Conservation (phyloP, 345 rosid genomes). For the Viola odorata region DNA sequence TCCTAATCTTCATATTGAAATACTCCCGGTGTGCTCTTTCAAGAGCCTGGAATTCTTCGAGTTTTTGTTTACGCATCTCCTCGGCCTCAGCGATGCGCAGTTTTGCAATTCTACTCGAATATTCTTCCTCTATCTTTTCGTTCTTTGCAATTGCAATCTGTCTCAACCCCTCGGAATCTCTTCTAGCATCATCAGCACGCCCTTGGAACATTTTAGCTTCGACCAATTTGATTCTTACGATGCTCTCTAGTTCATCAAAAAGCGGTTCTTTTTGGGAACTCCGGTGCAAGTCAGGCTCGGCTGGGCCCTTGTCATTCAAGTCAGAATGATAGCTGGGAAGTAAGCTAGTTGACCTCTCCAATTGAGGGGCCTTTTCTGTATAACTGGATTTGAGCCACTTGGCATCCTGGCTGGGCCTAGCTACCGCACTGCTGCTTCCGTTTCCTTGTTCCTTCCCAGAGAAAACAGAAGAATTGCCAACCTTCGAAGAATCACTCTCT, state of each 20-base stretch:
- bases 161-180: constrained; percentile 81
- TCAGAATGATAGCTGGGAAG: constrained; percentile 45
- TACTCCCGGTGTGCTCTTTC: constrained; percentile 78
- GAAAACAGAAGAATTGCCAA: constrained; percentile 25
- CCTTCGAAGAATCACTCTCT: constrained; percentile 60
- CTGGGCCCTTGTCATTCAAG: constrained; percentile 39
- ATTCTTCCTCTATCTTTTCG: constrained; percentile 77
- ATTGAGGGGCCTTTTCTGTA: constrained; percentile 49
- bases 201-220: constrained; percentile 90
- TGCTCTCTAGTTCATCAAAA: constrained; percentile 84
- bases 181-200: constrained; percentile 86
- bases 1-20: constrained; percentile 70
- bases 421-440: constrained; percentile 32
- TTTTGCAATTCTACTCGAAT: constrained; percentile 46
- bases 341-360: constrained; percentile 49
- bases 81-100: constrained; percentile 53
- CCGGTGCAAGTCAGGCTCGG: constrained; percentile 41
- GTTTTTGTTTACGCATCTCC: constrained; percentile 57
- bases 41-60: constrained; percentile 62
- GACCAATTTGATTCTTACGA: constrained; percentile 75
- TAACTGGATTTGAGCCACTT: constrained; percentile 50
- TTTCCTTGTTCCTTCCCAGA: constrained; percentile 51
- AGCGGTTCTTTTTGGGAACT: constrained; percentile 46
- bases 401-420: constrained; percentile 51
- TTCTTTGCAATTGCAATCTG: constrained; percentile 67